Percentiles rank a stretch among this genome's conserved stretches.
Evolutionary conservation across 768 basidiomycete species (phyloP).

Genomic region (Terana coerulea): DNA sequence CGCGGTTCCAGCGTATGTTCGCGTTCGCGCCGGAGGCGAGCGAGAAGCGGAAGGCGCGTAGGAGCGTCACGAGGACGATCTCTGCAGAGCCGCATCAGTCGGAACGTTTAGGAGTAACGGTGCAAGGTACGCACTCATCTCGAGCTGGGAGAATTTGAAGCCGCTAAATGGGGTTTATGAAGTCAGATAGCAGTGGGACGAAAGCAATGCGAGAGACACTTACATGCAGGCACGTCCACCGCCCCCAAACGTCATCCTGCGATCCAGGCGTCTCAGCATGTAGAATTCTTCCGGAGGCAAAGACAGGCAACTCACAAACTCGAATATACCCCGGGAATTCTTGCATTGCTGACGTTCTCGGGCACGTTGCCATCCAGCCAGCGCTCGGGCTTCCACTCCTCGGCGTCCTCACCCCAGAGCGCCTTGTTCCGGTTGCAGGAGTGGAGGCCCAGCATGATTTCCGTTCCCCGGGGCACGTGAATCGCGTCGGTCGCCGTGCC

Average conservation of each 20-base stretch:
- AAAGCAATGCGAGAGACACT: neutral
- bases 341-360: slow-evolving; percentile 30
- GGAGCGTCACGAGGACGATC: slow-evolving; percentile 14
- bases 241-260: slow-evolving; percentile 15
- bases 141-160: slow-evolving; percentile 17
- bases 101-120: neutral
- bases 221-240: slow-evolving; percentile 15
- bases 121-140: slow-evolving; percentile 14
- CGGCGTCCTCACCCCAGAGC: slow-evolving; percentile 45
- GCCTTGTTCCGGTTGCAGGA: slow-evolving; percentile 36
- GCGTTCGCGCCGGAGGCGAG: slow-evolving; percentile 1
- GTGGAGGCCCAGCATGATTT: slow-evolving; percentile 35
- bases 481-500: slow-evolving; percentile 35
- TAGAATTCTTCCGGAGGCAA: too few relatives aligned
- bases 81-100: slow-evolving; percentile 9
- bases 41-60: slow-evolving; percentile 16
- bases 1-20: slow-evolving; percentile 17
- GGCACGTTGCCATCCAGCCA: slow-evolving; percentile 38
- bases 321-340: slow-evolving; percentile 42
- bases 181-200: neutral
- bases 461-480: slow-evolving; percentile 36
- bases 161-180: neutral
- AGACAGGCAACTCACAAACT: slow-evolving; percentile 35
- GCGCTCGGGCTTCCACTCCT: slow-evolving; percentile 50
- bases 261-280: neutral